These are phyloP conservation scores for Thraustochytrium sp. DNA, from an alignment of 352 stramenopile species.

Conservation along the genomic window DNA sequence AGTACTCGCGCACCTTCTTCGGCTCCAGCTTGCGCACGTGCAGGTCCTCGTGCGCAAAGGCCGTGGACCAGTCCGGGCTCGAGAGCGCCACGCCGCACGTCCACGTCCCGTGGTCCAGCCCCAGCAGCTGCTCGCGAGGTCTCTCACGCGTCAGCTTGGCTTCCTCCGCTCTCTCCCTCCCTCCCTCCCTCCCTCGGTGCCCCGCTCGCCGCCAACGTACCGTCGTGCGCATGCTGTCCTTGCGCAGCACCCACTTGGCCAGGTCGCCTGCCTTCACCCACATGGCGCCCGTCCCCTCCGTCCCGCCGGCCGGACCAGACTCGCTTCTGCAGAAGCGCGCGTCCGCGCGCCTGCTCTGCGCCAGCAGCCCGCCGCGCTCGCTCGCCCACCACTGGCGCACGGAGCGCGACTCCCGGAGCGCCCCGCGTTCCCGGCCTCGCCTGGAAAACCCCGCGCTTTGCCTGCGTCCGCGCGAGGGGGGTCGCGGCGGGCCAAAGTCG, in stretches of 20 bases:
- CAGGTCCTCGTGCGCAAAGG: not conserved
- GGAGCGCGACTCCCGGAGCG: no score
- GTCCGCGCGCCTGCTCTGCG: not conserved
- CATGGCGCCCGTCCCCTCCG: not conserved
- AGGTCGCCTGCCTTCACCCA: not conserved
- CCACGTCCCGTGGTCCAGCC: not conserved
- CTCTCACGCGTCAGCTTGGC: not conserved
- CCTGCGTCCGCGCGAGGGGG: no score
- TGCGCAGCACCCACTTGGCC: not conserved
- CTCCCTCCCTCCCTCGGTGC: not conserved
- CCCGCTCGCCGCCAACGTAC: not conserved
- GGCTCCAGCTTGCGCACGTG: not conserved
- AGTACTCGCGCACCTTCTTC: not conserved
- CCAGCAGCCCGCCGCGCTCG: no score
- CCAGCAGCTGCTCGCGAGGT: not conserved
- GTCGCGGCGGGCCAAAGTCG: no score
- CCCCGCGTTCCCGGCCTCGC: no score
- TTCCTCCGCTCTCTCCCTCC: not conserved
- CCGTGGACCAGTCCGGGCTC: not conserved
- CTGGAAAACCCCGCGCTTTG: no score
- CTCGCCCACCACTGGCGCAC: no score
- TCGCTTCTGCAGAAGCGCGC: not conserved
- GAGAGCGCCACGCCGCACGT: not conserved
- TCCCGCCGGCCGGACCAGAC: not conserved
- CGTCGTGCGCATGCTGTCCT: not conserved